Evolutionary conservation across 306 rosid species (phyloP), one percentile per base, ranked within the genome.

Genomic region (Comarum palustre): DNA sequence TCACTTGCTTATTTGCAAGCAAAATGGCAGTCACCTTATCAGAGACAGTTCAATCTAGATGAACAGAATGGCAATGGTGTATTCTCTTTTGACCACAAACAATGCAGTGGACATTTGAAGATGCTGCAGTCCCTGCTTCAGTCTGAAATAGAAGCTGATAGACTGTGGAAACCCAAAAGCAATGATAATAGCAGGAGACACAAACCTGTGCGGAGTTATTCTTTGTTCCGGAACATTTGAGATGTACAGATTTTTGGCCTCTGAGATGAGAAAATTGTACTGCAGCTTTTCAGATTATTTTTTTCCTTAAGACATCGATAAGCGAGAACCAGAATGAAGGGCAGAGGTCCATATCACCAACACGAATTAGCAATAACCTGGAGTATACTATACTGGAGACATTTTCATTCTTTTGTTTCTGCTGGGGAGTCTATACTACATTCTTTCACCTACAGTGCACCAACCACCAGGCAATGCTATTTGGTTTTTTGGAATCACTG

Each of bases 11-110:
- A 95, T 80, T 73, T 95, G 81, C 91, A 88, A 75, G 82, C 99
- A 12, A 95, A 95, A 79, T 95, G 99, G 99, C 84, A 85, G 51
- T 87, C 99, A 5, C 93, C 96, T 16, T 86, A 76, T 32, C 89
- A 86, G 81, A 87, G 97, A 80, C 76, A 67, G 77, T 61, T 78
- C 14, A 63, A 75, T 75, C 82, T 88, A 27, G 86, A 86, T 24
- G 86, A 82, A 73, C 74, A 60, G 8, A 60, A 20, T 50, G 66
- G 50, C 5, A 68, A 48, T 20, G 36, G 74, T 0, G 68, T 27
- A 57, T 74, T 73, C 60, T 64, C 78, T 75, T 78, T 87, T 11
- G 78, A 81, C 75, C 96, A 87, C 87, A 73, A 81, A 84, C 97
- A 90, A 79, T 95, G 99, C 78, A 15, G 73, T 31, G 96, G 75